Evolutionary conservation across 1,284 basidiomycete genomes (phyloP).

Genomic region (Papiliotrema fonsecae): DNA sequence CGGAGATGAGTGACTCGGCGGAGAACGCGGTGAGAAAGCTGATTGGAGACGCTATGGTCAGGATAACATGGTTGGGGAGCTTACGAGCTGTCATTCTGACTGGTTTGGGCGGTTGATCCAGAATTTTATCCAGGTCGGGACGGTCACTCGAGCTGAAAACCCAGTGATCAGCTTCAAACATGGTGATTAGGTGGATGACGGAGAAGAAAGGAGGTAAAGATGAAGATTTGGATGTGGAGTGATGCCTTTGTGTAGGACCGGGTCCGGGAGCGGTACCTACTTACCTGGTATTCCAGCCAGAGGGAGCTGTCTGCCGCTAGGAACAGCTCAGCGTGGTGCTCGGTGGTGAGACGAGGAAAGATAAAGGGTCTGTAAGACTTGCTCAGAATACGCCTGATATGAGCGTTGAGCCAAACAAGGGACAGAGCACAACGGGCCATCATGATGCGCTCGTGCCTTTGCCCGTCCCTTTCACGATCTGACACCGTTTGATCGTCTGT

Average conservation of each 20-base stretch:
- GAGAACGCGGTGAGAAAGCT: conserved; percentile 62
- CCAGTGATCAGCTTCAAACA: conserved; percentile 3
- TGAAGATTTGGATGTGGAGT: background rate
- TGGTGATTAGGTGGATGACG: background rate
- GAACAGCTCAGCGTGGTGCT: background rate
- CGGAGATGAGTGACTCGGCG: conserved; percentile 82
- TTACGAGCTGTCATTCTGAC: background rate
- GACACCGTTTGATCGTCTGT: background rate
- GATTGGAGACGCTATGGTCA: background rate
- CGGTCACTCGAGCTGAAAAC: background rate
- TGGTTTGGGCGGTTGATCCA: background rate
- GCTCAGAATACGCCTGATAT: no score
- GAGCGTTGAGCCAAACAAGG: no score
- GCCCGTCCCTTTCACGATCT: no score
- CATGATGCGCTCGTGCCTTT: background rate
- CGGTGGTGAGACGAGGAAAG: background rate
- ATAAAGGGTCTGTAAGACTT: background rate
- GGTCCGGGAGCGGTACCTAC: background rate
- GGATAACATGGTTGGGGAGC: background rate
- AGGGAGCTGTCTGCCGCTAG: background rate
- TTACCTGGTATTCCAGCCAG: background rate
- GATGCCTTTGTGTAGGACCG: background rate
- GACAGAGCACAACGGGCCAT: no score
- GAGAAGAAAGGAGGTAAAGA: background rate
- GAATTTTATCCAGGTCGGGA: background rate